Evolutionary conservation across 768 basidiomycete genomes (phyloP), one percentile per base, ranked within the genome.

Genomic region (Amanita polypyramis): DNA sequence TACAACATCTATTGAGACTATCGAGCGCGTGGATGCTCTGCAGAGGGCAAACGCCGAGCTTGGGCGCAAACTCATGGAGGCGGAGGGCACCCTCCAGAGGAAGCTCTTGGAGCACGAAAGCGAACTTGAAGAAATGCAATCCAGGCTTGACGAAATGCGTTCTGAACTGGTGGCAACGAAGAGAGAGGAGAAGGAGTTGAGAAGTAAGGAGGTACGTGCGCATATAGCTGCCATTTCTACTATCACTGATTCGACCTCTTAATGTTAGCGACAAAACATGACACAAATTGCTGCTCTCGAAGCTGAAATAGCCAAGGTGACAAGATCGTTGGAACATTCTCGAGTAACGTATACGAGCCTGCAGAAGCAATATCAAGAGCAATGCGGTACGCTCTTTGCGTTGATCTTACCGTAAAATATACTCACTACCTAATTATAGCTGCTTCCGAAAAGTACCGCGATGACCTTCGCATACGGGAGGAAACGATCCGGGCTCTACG

Each of bases 141-240:
- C 64, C 3, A 72, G 76, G 25, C 60, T 95, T 49, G 93, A 96
- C 49, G 90, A 96, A 59, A 62, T 84, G 51, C 69, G 75, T 53
- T 76, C 70, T 10, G 94, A 96, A 62, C 69, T 96, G 6, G 80
- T 71, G 11, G 74, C 83, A 5, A 82, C 85, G 4, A 87, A 89
- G 62, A 76, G 88, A 34, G 92, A 97, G 57, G 93, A 97, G 64
- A 96, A 97, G 66, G 94, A 97, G 57, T 64, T 95, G 54, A 73
- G 88, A 38, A 70, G 76, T 10, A 94, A 93, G 63, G 94, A 96
- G 71, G 89, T 89, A 50, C 55, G 65, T 55, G 17, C 35, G 48
- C 34, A 6, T 52, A 21, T 40, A 44, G 32, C 48, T 51, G 38
- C 12, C 49, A 45, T 43, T 37, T 14, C 51, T 36, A 30, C 44